These are phyloP conservation scores for Cystofilobasidium ferigula DNA, from an alignment of 768 basidiomycete genomes.

Conservation along the genomic window DNA sequence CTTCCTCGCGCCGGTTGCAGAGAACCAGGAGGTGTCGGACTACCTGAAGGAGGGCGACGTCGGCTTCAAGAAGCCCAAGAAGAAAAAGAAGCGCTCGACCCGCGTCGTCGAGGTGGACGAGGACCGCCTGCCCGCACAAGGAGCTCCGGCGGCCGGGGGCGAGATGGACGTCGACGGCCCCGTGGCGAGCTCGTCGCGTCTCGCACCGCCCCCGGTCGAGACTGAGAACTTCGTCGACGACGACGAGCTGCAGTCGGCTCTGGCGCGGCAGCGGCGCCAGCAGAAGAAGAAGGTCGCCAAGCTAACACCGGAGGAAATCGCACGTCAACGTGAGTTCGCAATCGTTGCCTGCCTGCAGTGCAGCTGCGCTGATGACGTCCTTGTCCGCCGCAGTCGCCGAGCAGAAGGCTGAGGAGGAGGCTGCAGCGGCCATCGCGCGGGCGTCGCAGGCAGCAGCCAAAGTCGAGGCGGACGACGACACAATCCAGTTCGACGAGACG, in stretches of 20 bases:
- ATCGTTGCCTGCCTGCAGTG: not conserved
- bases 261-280: constrained; percentile 72
- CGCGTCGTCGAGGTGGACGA: constrained; percentile 52
- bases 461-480: constrained; percentile 46
- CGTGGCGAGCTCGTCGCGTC: constrained; percentile 38
- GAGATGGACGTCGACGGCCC: constrained; percentile 73
- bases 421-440: constrained; percentile 38
- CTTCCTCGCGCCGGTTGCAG: constrained; percentile 38
- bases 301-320: constrained; percentile 65
- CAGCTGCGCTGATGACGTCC: not conserved
- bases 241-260: constrained; percentile 88
- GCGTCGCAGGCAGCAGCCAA: constrained; percentile 33
- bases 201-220: constrained; percentile 41
- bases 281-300: constrained; percentile 61
- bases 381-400: constrained; percentile 28
- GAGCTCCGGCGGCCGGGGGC: constrained; percentile 36
- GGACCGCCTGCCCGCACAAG: not conserved
- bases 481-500: constrained; percentile 81
- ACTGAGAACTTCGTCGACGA: constrained; percentile 89
- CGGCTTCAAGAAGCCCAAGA: constrained; percentile 95
- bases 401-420: constrained; percentile 38
- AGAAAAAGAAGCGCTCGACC: constrained; percentile 80
- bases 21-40: constrained; percentile 75
- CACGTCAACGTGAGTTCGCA: constrained; percentile 52
- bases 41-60: constrained; percentile 82